Conservation (phyloP, 2,329 filamentous ascomycete species). For the Rhynchosporium graminicola region DNA sequence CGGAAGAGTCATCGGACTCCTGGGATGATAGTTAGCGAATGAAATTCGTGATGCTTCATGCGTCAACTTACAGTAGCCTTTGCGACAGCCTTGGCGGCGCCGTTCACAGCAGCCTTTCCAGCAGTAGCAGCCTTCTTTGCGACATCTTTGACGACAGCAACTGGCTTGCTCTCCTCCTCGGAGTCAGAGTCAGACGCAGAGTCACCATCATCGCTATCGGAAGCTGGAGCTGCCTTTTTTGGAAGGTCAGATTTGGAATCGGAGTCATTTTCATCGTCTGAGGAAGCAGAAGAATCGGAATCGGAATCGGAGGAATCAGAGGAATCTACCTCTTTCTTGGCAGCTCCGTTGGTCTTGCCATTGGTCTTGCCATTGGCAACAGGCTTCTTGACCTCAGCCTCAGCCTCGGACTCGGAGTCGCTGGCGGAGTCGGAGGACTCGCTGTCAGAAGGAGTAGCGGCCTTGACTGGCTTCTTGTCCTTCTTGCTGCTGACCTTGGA, state of each 20-base stretch:
- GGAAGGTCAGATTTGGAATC: conserved; percentile 32
- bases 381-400: conserved; percentile 40
- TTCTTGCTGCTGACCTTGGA: conserved; percentile 44
- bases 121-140: conserved; percentile 35
- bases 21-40: conserved; percentile 28
- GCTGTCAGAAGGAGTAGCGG: conserved; percentile 45
- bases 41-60: background rate
- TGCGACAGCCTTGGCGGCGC: conserved; percentile 33
- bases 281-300: conserved; percentile 41
- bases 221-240: conserved; percentile 35
- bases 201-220: conserved; percentile 38
- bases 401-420: conserved; percentile 39
- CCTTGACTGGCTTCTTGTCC: conserved; percentile 48
- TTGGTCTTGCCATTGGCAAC: conserved; percentile 41
- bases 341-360: conserved; percentile 42
- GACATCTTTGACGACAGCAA: conserved; percentile 29
- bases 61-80: conserved; percentile 39
- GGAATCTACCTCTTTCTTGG: conserved; percentile 43
- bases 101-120: conserved; percentile 35
- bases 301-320: conserved; percentile 41
- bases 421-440: conserved; percentile 38
- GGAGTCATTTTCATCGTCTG: conserved; percentile 37
- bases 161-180: conserved; percentile 34
- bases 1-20: conserved; percentile 29
- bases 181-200: conserved; percentile 35